Conservation (phyloP, 257 asterid species). For the Nyctanthes arbortristis region DNA sequence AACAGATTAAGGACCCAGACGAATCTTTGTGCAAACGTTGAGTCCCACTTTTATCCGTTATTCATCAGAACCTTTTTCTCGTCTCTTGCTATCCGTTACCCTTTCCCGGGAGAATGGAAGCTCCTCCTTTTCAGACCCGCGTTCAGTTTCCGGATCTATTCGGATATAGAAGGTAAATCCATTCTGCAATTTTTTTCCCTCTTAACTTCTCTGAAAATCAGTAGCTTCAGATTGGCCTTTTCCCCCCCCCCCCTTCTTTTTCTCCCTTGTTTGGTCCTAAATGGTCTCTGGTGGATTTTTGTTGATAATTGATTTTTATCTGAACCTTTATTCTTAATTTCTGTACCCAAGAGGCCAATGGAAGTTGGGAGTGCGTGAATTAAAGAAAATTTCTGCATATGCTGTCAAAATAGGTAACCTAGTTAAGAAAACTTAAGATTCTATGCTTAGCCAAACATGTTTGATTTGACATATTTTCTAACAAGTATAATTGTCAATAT, state of each 20-base stretch:
- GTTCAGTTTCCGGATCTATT: conserved; percentile 21
- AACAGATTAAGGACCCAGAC: too few relatives aligned
- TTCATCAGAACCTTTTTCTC: not conserved
- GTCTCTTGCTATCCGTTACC: not conserved
- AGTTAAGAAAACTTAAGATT: too few relatives aligned
- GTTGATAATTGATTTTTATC: not conserved
- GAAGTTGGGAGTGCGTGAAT: not conserved
- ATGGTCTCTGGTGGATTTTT: not conserved
- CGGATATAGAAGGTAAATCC: conserved; percentile 30
- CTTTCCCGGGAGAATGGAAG: conserved; percentile 36
- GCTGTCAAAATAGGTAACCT: too few relatives aligned
- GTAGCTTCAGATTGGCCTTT: not conserved
- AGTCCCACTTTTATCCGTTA: not conserved
- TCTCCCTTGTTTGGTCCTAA: not conserved
- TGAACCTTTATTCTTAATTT: not conserved
- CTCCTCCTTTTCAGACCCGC: conserved; percentile 37
- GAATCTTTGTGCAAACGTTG: too few relatives aligned
- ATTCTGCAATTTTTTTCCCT: not conserved
- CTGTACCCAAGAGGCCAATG: not conserved
- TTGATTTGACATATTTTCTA: too few relatives aligned
- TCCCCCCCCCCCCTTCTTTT: not conserved
- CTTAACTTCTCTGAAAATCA: not conserved
- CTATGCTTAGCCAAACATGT: too few relatives aligned
- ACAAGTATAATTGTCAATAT: too few relatives aligned
- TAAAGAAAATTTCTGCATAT: too few relatives aligned